Conservation (phyloP, 306 rosid species). For the Senna siamea region DNA sequence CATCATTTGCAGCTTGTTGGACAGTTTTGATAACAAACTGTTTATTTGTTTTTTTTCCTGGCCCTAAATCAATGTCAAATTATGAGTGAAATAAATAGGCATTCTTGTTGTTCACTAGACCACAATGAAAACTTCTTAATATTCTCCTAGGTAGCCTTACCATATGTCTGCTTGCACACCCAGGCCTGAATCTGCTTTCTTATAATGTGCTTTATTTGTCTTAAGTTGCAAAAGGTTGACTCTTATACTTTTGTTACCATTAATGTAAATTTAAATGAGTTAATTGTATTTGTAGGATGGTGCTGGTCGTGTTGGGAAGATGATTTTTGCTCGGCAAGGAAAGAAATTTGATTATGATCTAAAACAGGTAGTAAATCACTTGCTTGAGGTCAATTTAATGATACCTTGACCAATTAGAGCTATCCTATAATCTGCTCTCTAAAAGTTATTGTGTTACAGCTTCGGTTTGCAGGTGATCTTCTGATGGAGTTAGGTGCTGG, state of each 20-base stretch:
- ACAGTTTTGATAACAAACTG: background rate
- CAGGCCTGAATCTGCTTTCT: constrained; percentile 4
- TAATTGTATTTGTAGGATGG: constrained; percentile 67
- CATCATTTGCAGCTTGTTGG: constrained; percentile 16
- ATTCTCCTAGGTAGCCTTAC: background rate
- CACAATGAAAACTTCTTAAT: background rate
- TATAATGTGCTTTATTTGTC: background rate
- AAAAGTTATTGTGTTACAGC: constrained; percentile 51
- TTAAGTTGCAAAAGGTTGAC: constrained; percentile 13
- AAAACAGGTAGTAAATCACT: constrained; percentile 65
- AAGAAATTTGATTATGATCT: constrained; percentile 98
- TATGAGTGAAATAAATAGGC: background rate
- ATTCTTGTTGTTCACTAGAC: background rate
- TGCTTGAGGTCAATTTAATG: background rate
- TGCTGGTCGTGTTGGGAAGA: constrained; percentile 98
- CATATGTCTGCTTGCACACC: background rate
- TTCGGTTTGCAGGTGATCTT: constrained; percentile 95
- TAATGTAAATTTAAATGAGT: constrained; percentile 2
- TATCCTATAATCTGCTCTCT: constrained; percentile 34
- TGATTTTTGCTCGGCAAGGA: constrained; percentile 97
- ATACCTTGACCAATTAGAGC: background rate
- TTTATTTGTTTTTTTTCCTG: background rate
- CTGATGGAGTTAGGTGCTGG: constrained; percentile 98
- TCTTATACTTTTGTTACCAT: constrained; percentile 17
- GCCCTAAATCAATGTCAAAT: background rate